These are phyloP conservation scores for Blastobotrys parvus DNA, from an alignment of 805 yeast genomes.

Conservation along the genomic window DNA sequence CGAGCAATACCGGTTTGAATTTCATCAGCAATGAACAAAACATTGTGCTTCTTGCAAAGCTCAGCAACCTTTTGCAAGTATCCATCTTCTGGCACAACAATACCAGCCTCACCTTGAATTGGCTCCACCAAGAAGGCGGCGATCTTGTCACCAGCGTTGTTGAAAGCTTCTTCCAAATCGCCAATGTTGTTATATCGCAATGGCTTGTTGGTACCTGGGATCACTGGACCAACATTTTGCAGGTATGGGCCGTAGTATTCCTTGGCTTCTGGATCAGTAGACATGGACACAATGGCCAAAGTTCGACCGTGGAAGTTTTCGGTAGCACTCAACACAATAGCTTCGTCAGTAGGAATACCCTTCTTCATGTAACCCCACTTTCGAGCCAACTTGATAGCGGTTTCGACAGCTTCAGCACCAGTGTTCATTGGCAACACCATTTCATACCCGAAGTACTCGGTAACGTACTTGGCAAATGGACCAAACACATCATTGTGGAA, in stretches of 20 bases:
- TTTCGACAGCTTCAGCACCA: constrained; percentile 98
- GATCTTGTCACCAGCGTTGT: constrained; percentile 75
- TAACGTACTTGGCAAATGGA: constrained; percentile 73
- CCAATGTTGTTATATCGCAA: constrained; percentile 79
- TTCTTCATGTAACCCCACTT: constrained; percentile 93
- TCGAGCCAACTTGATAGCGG: constrained; percentile 88
- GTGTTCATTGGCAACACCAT: constrained; percentile 97
- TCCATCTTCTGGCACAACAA: constrained; percentile 82
- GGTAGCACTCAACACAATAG: constrained; percentile 77
- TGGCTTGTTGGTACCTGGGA: constrained; percentile 62
- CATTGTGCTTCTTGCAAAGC: constrained; percentile 75
- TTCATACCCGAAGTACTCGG: constrained; percentile 85
- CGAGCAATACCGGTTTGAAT: constrained; percentile 97
- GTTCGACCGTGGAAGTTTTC: constrained; percentile 97
- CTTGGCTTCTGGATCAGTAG: constrained; percentile 91
- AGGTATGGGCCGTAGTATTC: constrained; percentile 85
- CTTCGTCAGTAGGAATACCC: constrained; percentile 74
- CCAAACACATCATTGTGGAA: constrained; percentile 88
- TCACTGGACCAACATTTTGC: constrained; percentile 71
- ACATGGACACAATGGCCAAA: constrained; percentile 89
- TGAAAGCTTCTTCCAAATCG: constrained; percentile 77
- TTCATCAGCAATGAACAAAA: constrained; percentile 88
- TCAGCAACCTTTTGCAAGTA: constrained; percentile 66
- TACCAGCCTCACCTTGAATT: constrained; percentile 98
- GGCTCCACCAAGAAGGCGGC: constrained; percentile 93